A percentile compares a stretch with the other conserved stretches of the same genome.
These are phyloP conservation scores for Populus davidiana DNA, from an alignment of 345 rosid species.

Conservation along the genomic window DNA sequence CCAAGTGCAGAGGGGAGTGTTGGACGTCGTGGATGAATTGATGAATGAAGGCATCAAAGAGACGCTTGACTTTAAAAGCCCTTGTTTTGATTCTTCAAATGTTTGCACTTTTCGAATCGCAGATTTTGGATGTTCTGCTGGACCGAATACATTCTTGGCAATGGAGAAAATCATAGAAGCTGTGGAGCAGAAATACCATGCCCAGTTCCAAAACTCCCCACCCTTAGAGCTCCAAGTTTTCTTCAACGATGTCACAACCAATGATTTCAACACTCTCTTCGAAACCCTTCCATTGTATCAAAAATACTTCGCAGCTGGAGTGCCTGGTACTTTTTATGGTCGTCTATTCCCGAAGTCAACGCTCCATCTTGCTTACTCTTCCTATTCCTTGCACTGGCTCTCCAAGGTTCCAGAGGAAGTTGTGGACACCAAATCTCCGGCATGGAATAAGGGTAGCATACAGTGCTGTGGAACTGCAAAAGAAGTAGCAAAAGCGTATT, in stretches of 20 bases:
- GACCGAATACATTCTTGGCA: slow-evolving; percentile 19
- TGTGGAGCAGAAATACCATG: background rate
- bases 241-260: slow-evolving; percentile 37
- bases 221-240: slow-evolving; percentile 21
- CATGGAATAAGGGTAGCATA: slow-evolving; percentile 27
- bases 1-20: background rate
- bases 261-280: slow-evolving; percentile 46
- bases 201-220: background rate
- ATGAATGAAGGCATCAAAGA: background rate
- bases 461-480: slow-evolving; percentile 10
- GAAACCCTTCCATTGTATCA: slow-evolving; percentile 14
- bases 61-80: background rate
- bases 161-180: slow-evolving; percentile 8
- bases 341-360: slow-evolving; percentile 26
- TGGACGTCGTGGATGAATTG: background rate
- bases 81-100: background rate
- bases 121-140: slow-evolving; percentile 18
- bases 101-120: background rate
- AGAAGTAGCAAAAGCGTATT: slow-evolving; percentile 27
- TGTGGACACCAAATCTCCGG: slow-evolving; percentile 11
- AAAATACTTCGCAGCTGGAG: slow-evolving; percentile 24
- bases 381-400: slow-evolving; percentile 29
- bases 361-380: slow-evolving; percentile 26
- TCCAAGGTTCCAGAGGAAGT: slow-evolving; percentile 26
- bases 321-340: slow-evolving; percentile 36